These are phyloP conservation scores for Phlebiopsis gigantea DNA, from an alignment of 768 basidiomycete genomes.

Conservation along the genomic window DNA sequence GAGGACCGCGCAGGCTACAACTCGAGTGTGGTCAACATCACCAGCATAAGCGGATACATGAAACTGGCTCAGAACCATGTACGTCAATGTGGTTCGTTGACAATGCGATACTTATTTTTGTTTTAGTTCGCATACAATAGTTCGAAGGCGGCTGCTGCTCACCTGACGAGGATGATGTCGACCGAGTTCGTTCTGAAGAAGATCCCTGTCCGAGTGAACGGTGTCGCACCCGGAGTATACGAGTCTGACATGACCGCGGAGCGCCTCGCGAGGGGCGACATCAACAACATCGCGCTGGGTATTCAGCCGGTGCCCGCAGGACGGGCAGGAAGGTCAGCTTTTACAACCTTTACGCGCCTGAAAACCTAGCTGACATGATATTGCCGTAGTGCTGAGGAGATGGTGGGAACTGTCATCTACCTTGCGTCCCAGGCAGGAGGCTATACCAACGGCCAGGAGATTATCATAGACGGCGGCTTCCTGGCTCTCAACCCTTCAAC, in stretches of 20 bases:
- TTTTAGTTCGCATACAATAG: conserved; percentile 77
- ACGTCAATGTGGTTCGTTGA: conserved; percentile 23
- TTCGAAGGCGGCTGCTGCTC: conserved; percentile 70
- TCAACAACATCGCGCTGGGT: conserved; percentile 54
- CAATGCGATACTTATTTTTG: not conserved
- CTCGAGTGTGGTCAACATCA: conserved; percentile 70
- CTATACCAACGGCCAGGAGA: conserved; percentile 75
- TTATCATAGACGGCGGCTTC: conserved; percentile 74
- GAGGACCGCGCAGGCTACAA: conserved; percentile 51
- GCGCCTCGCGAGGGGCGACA: conserved; percentile 32
- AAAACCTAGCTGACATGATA: not conserved
- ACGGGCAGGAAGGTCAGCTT: conserved; percentile 53
- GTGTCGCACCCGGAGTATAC: conserved; percentile 73
- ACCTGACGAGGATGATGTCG: conserved; percentile 71
- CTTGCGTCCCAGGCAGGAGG: conserved; percentile 68
- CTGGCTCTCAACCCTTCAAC: conserved; percentile 65
- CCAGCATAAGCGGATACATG: conserved; percentile 67
- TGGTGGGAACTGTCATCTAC: conserved; percentile 75
- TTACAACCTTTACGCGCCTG: not conserved
- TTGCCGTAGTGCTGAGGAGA: conserved; percentile 52
- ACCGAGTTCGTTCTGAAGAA: conserved; percentile 70
- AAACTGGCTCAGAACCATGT: conserved; percentile 77
- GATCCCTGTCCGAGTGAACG: conserved; percentile 63
- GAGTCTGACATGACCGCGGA: conserved; percentile 71
- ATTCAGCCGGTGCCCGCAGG: conserved; percentile 56